Evolutionary conservation across 2,329 filamentous ascomycete species (phyloP).

Genomic region (Cladosporium sp.): DNA sequence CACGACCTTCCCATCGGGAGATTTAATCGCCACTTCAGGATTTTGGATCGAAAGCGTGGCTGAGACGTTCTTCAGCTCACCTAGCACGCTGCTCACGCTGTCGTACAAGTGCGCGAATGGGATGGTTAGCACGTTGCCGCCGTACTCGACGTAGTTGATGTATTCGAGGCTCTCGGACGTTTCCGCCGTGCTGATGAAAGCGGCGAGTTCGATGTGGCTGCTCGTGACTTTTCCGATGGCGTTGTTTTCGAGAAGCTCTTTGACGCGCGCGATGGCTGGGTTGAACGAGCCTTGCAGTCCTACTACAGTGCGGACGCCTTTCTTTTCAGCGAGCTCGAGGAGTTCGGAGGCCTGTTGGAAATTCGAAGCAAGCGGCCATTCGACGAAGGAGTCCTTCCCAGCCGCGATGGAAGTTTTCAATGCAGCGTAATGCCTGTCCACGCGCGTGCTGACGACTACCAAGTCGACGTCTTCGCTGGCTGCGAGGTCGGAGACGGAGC

Average conservation of each 20-base stretch:
- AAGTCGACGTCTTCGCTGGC: slow-evolving; percentile 45
- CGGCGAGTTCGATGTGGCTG: slow-evolving; percentile 32
- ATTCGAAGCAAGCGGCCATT: slow-evolving; percentile 46
- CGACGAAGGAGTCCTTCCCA: slow-evolving; percentile 47
- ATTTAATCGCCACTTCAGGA: slow-evolving; percentile 36
- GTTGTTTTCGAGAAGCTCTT: slow-evolving; percentile 38
- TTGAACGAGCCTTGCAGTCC: slow-evolving; percentile 44
- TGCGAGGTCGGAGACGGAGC: slow-evolving; percentile 39
- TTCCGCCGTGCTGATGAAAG: slow-evolving; percentile 22
- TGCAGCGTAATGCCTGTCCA: slow-evolving; percentile 40
- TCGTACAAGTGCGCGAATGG: slow-evolving; percentile 41
- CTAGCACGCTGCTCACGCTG: slow-evolving; percentile 31
- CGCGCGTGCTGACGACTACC: slow-evolving; percentile 42
- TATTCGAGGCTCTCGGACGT: slow-evolving; percentile 37
- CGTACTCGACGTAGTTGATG: slow-evolving; percentile 44
- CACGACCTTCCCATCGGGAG: slow-evolving; percentile 29
- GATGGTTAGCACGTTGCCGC: slow-evolving; percentile 40
- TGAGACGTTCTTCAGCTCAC: slow-evolving; percentile 25
- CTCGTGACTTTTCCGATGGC: slow-evolving; percentile 40
- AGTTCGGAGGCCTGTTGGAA: slow-evolving; percentile 41
- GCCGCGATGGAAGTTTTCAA: slow-evolving; percentile 40
- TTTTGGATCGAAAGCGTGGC: slow-evolving; percentile 45
- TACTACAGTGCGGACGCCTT: slow-evolving; percentile 41
- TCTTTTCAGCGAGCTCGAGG: slow-evolving; percentile 35
- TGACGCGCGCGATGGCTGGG: slow-evolving; percentile 39